Evolutionary conservation across 495 filamentous ascomycete species (phyloP), one percentile per base, ranked within the genome.

Genomic region (Xylaria cubensis): DNA sequence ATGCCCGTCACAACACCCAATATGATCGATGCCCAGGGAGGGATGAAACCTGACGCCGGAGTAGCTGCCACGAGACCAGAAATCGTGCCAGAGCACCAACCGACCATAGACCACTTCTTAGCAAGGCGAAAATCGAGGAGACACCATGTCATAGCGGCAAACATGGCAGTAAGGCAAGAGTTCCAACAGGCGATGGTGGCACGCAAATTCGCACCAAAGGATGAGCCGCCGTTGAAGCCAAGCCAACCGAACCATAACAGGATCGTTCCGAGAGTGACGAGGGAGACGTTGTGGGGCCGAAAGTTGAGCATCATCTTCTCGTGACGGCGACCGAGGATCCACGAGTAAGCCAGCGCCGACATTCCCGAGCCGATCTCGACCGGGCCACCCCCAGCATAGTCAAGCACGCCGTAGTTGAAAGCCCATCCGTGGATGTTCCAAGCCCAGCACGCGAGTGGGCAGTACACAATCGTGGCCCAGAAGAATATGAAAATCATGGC

Each of bases 251-350:
- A 98, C 95, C 95, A 98, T 55, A 99, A 92, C 77, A 99, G 88
- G 73, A 97, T 87, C 1, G 96, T 98, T 56, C 96, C 96, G 74
- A 99, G 91, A 2, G 95, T 93, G 80, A 99, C 98, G 68, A 98
- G 87, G 8, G 96, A 98, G 71, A 98, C 96, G 83, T 98, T 99
- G 88, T 99, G 96, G 4, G 96, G 97, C 74, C 93, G 91, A 88
- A 94, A 97, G 81, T 89, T 97, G 80, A 98, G 88, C 91, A 98
- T 97, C 96, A 98, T 98, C 88, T 94, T 97, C 86, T 98, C 96
- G 85, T 98, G 96, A 67, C 97, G 94, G 75, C 94, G 92, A 69
- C 97, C 97, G 67, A 98, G 92, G 50, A 98, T 93, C 90, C 93
- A 90, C 19, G 94, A 97, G 84, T 98, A 99, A 66, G 96, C 96